These are phyloP conservation scores for Trametes gibbosa DNA, from an alignment of 768 basidiomycete genomes.

Conservation along the genomic window DNA sequence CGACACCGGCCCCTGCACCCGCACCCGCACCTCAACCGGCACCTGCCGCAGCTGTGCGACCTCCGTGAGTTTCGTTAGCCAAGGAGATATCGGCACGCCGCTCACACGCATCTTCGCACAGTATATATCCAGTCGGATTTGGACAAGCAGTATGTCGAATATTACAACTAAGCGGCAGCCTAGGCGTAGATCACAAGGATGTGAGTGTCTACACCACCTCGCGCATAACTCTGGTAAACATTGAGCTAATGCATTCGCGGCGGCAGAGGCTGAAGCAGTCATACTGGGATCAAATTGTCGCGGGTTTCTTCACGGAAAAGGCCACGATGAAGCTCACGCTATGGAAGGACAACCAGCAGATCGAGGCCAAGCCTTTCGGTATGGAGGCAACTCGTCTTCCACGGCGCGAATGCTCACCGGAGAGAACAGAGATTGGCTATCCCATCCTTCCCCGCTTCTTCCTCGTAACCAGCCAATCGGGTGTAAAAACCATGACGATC, in stretches of 20 bases:
- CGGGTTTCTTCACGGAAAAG: slow-evolving; percentile 67
- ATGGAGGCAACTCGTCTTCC: slow-evolving; percentile 27
- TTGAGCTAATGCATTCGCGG: not conserved
- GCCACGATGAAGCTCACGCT: slow-evolving; percentile 77
- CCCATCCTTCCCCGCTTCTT: slow-evolving; percentile 83
- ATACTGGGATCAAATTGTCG: slow-evolving; percentile 66
- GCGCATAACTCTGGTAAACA: not conserved
- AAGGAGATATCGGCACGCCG: not conserved
- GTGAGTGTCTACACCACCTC: slow-evolving; percentile 32
- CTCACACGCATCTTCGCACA: slow-evolving; percentile 7
- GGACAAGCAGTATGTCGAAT: slow-evolving; percentile 67
- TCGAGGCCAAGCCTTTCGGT: slow-evolving; percentile 86
- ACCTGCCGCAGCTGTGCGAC: not conserved
- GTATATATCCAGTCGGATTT: slow-evolving; percentile 40
- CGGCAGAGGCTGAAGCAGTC: slow-evolving; percentile 58
- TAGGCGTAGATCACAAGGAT: slow-evolving; percentile 51
- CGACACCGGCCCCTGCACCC: slow-evolving; percentile 1
- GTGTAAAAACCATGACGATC: slow-evolving; percentile 81
- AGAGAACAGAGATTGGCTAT: slow-evolving; percentile 65
- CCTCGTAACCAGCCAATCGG: slow-evolving; percentile 79
- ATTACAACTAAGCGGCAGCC: slow-evolving; percentile 65
- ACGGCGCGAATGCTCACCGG: not conserved
- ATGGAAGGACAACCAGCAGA: slow-evolving; percentile 82
- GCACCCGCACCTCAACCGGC: not conserved
- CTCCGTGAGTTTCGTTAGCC: not conserved